Conservation (phyloP, 176 grass and related monocot genomes). For the Cenchrus fungigraminus region DNA sequence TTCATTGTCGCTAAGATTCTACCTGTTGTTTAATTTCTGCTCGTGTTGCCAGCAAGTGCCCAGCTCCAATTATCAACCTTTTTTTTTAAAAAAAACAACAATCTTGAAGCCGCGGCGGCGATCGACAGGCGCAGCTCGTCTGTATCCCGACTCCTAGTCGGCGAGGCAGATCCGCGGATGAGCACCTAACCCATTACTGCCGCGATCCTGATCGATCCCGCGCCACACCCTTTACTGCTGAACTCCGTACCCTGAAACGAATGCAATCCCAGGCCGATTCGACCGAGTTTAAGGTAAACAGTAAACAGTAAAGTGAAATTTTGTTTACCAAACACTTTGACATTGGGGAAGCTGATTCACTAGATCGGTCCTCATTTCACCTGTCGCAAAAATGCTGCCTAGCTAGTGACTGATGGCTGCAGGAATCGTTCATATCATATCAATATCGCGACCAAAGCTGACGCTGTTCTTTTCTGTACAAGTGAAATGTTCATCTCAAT, state of each 20-base stretch:
- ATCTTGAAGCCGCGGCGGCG: background rate
- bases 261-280: background rate
- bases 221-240: background rate
- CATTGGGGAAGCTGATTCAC: background rate
- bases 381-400: too few species aligned
- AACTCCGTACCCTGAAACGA: conserved; percentile 1
- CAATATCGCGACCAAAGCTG: too few species aligned
- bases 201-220: conserved; percentile 21
- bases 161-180: too few species aligned
- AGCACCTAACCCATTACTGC: conserved; percentile 4
- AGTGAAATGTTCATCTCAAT: too few species aligned
- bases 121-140: background rate
- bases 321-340: too few species aligned
- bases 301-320: background rate
- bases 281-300: background rate
- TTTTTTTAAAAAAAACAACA: too few species aligned
- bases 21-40: background rate
- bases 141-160: background rate
- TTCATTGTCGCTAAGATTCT: background rate
- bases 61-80: background rate
- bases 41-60: background rate
- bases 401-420: too few species aligned
- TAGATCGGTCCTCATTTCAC: too few species aligned
- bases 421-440: too few species aligned
- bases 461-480: too few species aligned